Percentiles rank a stretch among this genome's conserved stretches.
These are phyloP conservation scores for Rhododendron ferrugineum DNA, from an alignment of 148 eudicot species.

Conservation along the genomic window DNA sequence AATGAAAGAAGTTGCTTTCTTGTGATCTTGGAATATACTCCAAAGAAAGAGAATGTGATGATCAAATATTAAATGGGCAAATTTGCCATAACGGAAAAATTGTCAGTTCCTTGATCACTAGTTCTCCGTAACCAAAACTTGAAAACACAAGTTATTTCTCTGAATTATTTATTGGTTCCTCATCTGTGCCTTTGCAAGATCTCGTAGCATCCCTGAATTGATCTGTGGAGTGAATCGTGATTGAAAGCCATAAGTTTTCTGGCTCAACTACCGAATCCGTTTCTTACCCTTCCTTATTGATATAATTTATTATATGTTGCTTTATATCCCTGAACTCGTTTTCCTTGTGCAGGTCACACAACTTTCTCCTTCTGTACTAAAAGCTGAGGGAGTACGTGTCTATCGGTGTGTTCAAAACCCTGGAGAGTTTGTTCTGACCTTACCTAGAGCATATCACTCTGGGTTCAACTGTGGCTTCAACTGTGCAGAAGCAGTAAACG, in stretches of 20 bases:
- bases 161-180: neutral
- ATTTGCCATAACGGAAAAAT: neutral
- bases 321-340: neutral
- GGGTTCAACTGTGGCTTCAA: conserved; percentile 96
- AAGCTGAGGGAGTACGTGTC: conserved; percentile 84
- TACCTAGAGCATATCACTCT: conserved; percentile 94
- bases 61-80: neutral
- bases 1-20: neutral
- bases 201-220: neutral
- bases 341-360: conserved; percentile 68
- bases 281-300: neutral
- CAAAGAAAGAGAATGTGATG: neutral
- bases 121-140: neutral
- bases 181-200: neutral
- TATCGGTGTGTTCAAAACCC: conserved; percentile 82
- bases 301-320: neutral
- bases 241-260: neutral
- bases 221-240: neutral
- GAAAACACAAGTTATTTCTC: neutral
- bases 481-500: conserved; percentile 98
- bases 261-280: neutral
- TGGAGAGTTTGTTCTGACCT: conserved; percentile 94
- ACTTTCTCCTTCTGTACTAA: conserved; percentile 83
- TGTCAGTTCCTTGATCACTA: neutral
- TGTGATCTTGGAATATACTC: neutral